Percentiles rank a stretch among this genome's conserved stretches.
These are phyloP conservation scores for Endocalyx cinctus DNA, from an alignment of 2,329 filamentous ascomycete genomes.

Conservation along the genomic window DNA sequence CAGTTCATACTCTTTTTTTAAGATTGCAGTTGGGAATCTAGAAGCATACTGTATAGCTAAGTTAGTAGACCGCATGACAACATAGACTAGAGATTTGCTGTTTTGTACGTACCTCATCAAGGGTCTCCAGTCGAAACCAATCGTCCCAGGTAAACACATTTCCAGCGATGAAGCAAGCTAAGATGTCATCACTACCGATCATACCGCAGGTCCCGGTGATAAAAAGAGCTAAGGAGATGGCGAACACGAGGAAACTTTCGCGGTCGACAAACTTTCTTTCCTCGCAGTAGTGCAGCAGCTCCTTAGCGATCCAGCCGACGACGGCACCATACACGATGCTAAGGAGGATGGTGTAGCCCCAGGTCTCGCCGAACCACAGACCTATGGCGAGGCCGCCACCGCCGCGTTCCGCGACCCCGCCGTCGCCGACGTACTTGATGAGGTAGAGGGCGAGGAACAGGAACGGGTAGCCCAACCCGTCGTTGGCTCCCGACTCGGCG, in stretches of 20 bases:
- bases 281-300: conserved; percentile 79
- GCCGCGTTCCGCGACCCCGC: conserved; percentile 49
- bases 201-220: conserved; percentile 83
- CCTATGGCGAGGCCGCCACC: conserved; percentile 65
- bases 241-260: conserved; percentile 84
- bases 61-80: conserved; percentile 9
- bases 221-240: conserved; percentile 79
- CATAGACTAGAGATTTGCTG: background rate
- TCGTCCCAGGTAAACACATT: conserved; percentile 92
- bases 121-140: conserved; percentile 85
- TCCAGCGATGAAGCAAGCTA: conserved; percentile 89
- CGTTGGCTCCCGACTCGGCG: conserved; percentile 82
- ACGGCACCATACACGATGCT: conserved; percentile 72
- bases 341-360: conserved; percentile 76
- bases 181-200: conserved; percentile 82
- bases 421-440: conserved; percentile 67
- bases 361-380: conserved; percentile 80
- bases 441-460: conserved; percentile 80
- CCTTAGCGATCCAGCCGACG: conserved; percentile 78
- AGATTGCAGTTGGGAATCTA: too few species aligned
- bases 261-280: conserved; percentile 76
- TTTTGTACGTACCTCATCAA: conserved; percentile 58
- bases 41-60: too few species aligned
- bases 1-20: too few species aligned
- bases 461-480: conserved; percentile 85